Evolutionary conservation across 2,329 filamentous ascomycete genomes (phyloP), one percentile per base, ranked within the genome.

Genomic region (Curvularia lunata): DNA sequence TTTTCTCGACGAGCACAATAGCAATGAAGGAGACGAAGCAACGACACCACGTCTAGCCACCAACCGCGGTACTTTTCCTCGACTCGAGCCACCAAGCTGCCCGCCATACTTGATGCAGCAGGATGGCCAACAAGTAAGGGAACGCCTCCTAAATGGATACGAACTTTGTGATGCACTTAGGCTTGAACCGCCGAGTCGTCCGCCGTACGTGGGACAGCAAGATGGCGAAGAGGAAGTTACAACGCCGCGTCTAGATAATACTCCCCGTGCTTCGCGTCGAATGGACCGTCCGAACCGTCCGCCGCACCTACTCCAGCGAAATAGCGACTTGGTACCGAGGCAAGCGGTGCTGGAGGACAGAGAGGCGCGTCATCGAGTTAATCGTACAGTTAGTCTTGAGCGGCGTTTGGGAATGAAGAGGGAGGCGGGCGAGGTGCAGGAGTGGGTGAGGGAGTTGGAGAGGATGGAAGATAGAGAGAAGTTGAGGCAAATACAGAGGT

Each of bases 391-490:
- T 18, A 37, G 21, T 13, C n/a, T 30, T 18, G 25, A 30, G 16
- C 25, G 9, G 9, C 13, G n/a, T 23, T n/a, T 16, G 5, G 12
- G 5, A 23, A 45, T 23, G 8, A 12, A 1, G 48, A 42, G 18
- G 43, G 19, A 42, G 4, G 50, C 53, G 10, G 47, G 60, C 1
- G 45, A 55, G 13, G 43, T 30, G 28, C 28, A 65, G 1, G 53
- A 57, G 13, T 63, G 61, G 62, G 38, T 48, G 34, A 16, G 28
- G 5, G 61, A 66, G 12, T 27, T 64, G 25, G 40, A 41, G 25
- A 8, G 43, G 5, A 63, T 66, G 65, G 61, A 64, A 18, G 43
- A 23, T 8, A 42, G 37, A 7, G 63, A 64, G 51, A 48, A 42
- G 1, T 13, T 41, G 6, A 54, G 63, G 25, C 61, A 67, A 46